Percentiles rank a stretch among this genome's conserved stretches.
These are phyloP conservation scores for Pachysandra terminalis DNA, from an alignment of 164 flowering plant genomes.

Conservation along the genomic window DNA sequence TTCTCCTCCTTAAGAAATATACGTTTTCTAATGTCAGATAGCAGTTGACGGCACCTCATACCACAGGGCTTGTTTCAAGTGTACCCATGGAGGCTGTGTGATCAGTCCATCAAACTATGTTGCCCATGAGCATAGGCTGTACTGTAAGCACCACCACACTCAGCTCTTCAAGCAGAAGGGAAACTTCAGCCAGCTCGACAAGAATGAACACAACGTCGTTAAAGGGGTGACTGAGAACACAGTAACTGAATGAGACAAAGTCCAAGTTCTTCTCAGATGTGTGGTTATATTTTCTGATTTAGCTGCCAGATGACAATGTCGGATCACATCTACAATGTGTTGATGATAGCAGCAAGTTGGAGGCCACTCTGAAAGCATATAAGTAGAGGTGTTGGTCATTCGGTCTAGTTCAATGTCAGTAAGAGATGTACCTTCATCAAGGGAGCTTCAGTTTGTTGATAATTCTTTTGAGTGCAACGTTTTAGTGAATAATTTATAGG, in stretches of 20 bases:
- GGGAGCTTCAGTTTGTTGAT: slow-evolving; percentile 16
- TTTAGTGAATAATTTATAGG: slow-evolving; percentile 13
- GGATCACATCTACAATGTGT: slow-evolving; percentile 8
- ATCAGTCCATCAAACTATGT: slow-evolving; percentile 85
- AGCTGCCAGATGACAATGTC: neutral
- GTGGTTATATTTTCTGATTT: slow-evolving; percentile 3
- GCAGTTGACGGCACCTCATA: slow-evolving; percentile 76
- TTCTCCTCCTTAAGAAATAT: neutral
- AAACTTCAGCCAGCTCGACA: slow-evolving; percentile 77
- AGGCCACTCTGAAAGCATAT: slow-evolving; percentile 17
- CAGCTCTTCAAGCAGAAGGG: slow-evolving; percentile 87
- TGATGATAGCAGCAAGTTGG: slow-evolving; percentile 10
- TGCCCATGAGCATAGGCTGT: slow-evolving; percentile 72
- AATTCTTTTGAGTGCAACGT: slow-evolving; percentile 20
- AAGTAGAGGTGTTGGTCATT: slow-evolving; percentile 7
- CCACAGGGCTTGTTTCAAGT: slow-evolving; percentile 83
- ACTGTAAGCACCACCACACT: slow-evolving; percentile 76
- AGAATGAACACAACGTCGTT: slow-evolving; percentile 37
- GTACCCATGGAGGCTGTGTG: slow-evolving; percentile 76
- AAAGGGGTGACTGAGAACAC: slow-evolving; percentile 40
- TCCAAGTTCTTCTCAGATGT: neutral
- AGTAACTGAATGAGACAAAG: slow-evolving; percentile 14
- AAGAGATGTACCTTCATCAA: slow-evolving; percentile 3
- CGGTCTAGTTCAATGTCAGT: slow-evolving; percentile 9
- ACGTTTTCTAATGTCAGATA: slow-evolving; percentile 39